phyloP scores from a whole-genome alignment of 2,329 filamentous ascomycete species.

The Aspergillus jensenii region DNA sequence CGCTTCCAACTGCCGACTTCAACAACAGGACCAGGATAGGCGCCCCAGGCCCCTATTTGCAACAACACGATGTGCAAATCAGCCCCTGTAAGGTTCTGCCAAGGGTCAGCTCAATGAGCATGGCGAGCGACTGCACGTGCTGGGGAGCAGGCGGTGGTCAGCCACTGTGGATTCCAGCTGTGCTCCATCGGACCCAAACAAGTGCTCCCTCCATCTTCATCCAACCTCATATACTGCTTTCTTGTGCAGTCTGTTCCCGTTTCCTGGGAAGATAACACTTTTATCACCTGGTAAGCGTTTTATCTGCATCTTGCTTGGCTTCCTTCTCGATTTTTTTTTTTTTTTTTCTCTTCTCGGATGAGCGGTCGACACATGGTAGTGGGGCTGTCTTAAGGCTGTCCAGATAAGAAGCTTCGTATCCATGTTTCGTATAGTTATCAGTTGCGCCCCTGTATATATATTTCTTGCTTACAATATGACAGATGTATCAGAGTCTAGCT shows the following conservation, averaged over 20 bases:
- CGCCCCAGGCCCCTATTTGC: not conserved
- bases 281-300: not conserved
- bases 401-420: not conserved
- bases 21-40: not conserved
- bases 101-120: slow-evolving; percentile 1
- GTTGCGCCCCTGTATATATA: not conserved
- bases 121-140: slow-evolving; percentile 1
- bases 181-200: not conserved
- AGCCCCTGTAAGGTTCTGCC: not conserved
- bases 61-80: not conserved
- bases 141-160: not conserved
- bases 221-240: not conserved
- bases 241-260: not conserved
- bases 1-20: not conserved
- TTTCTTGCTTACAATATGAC: not conserved
- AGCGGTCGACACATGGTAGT: not conserved
- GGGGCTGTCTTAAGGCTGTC: not conserved
- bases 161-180: too few species aligned
- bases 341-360: not conserved
- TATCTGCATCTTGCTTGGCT: not conserved
- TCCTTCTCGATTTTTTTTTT: not conserved
- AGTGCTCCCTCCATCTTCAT: not conserved
- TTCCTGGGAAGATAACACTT: not conserved
- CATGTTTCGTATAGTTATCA: not conserved
- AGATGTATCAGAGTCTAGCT: not conserved